Evolutionary conservation across 1,284 basidiomycete species (phyloP).

Genomic region (Quambalaria eucalypti): DNA sequence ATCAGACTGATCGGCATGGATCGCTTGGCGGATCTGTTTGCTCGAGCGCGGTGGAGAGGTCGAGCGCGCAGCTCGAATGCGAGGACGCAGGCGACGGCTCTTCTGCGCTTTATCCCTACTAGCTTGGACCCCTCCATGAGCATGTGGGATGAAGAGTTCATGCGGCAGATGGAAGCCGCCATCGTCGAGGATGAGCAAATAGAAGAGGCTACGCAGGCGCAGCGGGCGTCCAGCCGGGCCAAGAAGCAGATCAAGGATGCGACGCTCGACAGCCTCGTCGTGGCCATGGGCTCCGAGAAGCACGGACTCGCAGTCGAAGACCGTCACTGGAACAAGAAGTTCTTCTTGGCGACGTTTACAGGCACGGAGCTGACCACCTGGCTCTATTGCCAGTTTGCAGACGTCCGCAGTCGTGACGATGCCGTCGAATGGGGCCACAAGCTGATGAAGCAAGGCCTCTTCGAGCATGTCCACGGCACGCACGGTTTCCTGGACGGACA

Average conservation of each 20-base stretch:
- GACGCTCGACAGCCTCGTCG: background rate
- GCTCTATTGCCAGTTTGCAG: conserved; percentile 35
- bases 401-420: conserved; percentile 37
- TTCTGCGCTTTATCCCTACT: conserved; percentile 39
- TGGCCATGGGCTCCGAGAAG: conserved; percentile 20
- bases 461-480: conserved; percentile 35
- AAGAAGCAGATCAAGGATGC: background rate
- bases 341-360: conserved; percentile 38
- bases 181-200: conserved; percentile 15
- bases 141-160: conserved; percentile 37
- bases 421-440: conserved; percentile 31
- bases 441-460: conserved; percentile 31
- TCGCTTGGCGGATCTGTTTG: conserved; percentile 76
- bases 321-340: conserved; percentile 40
- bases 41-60: conserved; percentile 22
- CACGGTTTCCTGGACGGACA: conserved; percentile 45
- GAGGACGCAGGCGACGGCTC: conserved; percentile 9
- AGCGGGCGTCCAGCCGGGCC: background rate
- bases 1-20: conserved; percentile 79
- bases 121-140: conserved; percentile 41
- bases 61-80: background rate
- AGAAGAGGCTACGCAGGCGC: background rate
- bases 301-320: conserved; percentile 38
- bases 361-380: conserved; percentile 43
- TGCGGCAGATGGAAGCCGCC: conserved; percentile 23